Evolutionary conservation across 2,329 filamentous ascomycete species (phyloP), one percentile per base, ranked within the genome.

Genomic region (Monosporascus sp.): DNA sequence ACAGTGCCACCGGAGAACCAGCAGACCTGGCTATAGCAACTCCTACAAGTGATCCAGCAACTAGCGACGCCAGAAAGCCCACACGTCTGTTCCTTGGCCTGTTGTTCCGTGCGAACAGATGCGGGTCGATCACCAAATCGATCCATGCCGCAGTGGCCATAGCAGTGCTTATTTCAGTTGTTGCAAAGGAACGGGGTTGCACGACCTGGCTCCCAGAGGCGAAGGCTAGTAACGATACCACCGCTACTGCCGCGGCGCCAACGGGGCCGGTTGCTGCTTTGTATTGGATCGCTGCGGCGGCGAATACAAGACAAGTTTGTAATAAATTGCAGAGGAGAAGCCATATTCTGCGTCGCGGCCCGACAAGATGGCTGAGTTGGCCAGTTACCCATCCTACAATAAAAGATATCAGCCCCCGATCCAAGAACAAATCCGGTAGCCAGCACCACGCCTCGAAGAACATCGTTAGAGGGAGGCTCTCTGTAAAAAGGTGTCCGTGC

Each of bases 91-190:
- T 81, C 17, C 81, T 67, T 2, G 75, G 69, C 17, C 77, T 68
- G 60, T 85, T 85, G 15, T 70, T 60, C 8, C 66, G 8, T 5
- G 63, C 66, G 18, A 81, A 73, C 48, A 85, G 66, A 6, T 70
- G 69, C 31, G 72, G 72, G 62, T 86, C 82, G 51, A 84, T 79
- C 50, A 83, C 65, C 51, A 85, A 62, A 60, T 86, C 82, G 1
- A 86, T 72, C 75, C 79, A 85, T 1, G 82, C 82, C 0, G 82
- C 81, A 5, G 82, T 86, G 0, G 81, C 82, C 81, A 85, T 85
- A 26, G 82, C 81, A 0, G 83, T 86, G 54, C 75, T 82, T 60
- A 86, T 85, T 64, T 86, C 82, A 0, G 79, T 79, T 68, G 84
- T 78, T 46, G 72, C 68, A 52, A 86, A 63, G 40, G 76, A 74